Evolutionary conservation across 169 alveolate species (phyloP).

Genomic region (Theileria orientalis): DNA sequence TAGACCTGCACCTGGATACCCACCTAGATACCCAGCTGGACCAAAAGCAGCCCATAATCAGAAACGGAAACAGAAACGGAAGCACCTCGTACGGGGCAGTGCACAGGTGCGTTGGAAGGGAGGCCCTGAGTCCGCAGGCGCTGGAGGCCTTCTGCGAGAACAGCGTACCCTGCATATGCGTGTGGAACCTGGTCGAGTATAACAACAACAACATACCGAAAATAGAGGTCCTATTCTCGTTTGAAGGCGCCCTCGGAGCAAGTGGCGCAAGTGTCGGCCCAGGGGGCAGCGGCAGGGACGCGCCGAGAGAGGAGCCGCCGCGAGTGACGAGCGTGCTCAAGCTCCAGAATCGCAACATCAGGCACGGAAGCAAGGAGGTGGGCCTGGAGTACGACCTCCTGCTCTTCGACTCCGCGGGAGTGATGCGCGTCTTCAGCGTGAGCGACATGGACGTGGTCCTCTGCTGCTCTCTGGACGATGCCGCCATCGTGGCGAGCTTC

Average conservation of each 20-base stretch:
- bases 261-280: background rate
- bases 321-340: conserved; percentile 38
- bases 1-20: background rate
- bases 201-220: conserved; percentile 45
- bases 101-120: conserved; percentile 12
- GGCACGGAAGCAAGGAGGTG: background rate
- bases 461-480: conserved; percentile 19
- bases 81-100: too few relatives aligned
- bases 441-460: conserved; percentile 21
- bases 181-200: conserved; percentile 61
- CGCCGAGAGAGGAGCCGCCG: conserved; percentile 17
- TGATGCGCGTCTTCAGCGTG: conserved; percentile 41
- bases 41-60: background rate
- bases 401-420: conserved; percentile 45
- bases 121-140: background rate
- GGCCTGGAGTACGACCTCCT: conserved; percentile 34
- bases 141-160: conserved; percentile 22
- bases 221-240: conserved; percentile 31
- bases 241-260: background rate
- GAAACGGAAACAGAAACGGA: background rate
- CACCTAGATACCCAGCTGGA: background rate
- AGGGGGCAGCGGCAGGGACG: conserved; percentile 5
- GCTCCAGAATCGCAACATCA: conserved; percentile 3
- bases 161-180: conserved; percentile 31
- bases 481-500: conserved; percentile 46